A percentile compares a stretch with the other conserved stretches of the same genome.
Evolutionary conservation across 2,329 filamentous ascomycete genomes (phyloP).

Genomic region (Aspergillus fructus): DNA sequence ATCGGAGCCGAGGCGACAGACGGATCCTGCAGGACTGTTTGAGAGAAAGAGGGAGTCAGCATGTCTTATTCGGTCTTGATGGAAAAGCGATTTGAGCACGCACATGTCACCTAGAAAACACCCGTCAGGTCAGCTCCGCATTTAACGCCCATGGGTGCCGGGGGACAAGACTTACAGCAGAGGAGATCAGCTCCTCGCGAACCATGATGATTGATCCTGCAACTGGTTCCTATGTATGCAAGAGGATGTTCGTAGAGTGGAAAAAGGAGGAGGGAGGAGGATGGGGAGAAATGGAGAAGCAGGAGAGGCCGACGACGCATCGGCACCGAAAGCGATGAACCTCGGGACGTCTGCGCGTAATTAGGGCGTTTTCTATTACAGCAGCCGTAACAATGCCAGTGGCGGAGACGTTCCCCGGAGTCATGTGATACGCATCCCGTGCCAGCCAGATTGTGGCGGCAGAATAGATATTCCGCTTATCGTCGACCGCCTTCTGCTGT

Average conservation of each 20-base stretch:
- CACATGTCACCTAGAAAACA: conserved; percentile 51
- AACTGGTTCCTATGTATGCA: conserved; percentile 2
- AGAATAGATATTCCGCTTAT: conserved; percentile 21
- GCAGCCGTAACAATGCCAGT: conserved; percentile 1
- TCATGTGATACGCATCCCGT: conserved; percentile 13
- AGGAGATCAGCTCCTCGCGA: conserved; percentile 87
- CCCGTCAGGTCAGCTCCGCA: conserved; percentile 25
- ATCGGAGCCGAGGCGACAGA: conserved; percentile 85
- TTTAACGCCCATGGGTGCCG: conserved; percentile 16
- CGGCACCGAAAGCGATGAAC: conserved; percentile 32
- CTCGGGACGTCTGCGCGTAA: conserved; percentile 33
- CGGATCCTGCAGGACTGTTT: conserved; percentile 84
- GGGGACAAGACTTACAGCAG: conserved; percentile 60
- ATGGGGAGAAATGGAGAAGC: conserved; percentile 10
- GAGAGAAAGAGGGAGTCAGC: conserved; percentile 15
- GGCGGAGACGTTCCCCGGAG: conserved; percentile 34
- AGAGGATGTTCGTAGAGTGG: conserved; percentile 7
- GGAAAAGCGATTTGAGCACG: conserved; percentile 23
- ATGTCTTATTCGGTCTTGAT: neutral
- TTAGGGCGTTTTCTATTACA: conserved; percentile 1
- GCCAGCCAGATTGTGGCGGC: conserved; percentile 3
- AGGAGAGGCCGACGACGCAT: conserved; percentile 14
- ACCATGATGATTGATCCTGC: conserved; percentile 63
- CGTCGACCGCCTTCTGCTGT: conserved; percentile 30
- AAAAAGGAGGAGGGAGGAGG: conserved; percentile 10